Conservation (phyloP, 2,329 filamentous ascomycete genomes). For the Botryotinia narcissicola region DNA sequence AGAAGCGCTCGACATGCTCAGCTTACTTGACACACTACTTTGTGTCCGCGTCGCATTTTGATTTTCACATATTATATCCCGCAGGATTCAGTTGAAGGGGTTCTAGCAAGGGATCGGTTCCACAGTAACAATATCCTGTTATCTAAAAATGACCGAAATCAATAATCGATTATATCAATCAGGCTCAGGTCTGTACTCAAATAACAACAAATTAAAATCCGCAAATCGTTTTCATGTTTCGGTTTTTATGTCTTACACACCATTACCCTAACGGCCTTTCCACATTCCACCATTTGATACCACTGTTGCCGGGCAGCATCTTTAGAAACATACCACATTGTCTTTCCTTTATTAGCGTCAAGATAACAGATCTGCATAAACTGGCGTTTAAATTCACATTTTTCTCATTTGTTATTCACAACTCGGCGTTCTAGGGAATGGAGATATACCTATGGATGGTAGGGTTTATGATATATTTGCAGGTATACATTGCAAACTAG, state of each 20-base stretch:
- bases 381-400: not conserved
- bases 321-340: not conserved
- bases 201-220: not conserved
- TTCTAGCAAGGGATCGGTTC: not conserved
- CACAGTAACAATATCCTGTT: not conserved
- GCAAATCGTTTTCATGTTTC: not conserved
- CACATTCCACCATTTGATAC: not conserved
- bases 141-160: not conserved
- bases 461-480: slow-evolving; percentile 11
- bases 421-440: slow-evolving; percentile 1
- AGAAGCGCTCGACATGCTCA: not conserved
- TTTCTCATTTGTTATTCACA: not conserved
- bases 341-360: slow-evolving; percentile 3
- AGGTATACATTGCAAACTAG: slow-evolving; percentile 7
- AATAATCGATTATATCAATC: not conserved
- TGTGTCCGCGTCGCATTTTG: not conserved
- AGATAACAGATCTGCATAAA: slow-evolving; percentile 13
- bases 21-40: not conserved
- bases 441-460: slow-evolving; percentile 15
- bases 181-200: not conserved
- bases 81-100: not conserved
- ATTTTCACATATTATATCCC: not conserved
- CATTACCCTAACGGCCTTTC: not conserved
- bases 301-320: slow-evolving; percentile 1
- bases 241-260: not conserved